phyloP scores from a whole-genome alignment of 177 flowering plant species.

The Vitis hybrid region DNA sequence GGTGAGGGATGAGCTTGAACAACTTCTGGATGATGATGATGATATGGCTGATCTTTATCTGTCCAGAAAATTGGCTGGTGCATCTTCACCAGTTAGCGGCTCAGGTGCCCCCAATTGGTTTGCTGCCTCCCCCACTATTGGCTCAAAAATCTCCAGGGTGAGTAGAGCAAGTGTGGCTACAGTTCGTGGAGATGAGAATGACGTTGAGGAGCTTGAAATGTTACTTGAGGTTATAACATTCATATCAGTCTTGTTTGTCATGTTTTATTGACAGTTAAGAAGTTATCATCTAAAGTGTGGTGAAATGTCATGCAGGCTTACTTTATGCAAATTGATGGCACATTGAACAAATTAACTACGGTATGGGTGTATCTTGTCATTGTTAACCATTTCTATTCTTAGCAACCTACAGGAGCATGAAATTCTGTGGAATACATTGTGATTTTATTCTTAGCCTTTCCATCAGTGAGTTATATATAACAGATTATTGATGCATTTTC shows the following conservation, averaged over 20 bases:
- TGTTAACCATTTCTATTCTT: background rate
- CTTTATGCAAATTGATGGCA: slow-evolving; percentile 97
- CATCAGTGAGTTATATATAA: no score
- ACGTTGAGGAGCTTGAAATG: slow-evolving; percentile 98
- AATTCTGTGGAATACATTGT: no score
- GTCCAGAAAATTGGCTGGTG: slow-evolving; percentile 71
- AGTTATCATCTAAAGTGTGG: background rate
- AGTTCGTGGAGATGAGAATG: slow-evolving; percentile 88
- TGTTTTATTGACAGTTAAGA: background rate
- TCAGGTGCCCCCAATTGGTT: slow-evolving; percentile 76
- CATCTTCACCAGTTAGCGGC: slow-evolving; percentile 79
- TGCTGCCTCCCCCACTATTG: slow-evolving; percentile 80
- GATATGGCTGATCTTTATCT: slow-evolving; percentile 96
- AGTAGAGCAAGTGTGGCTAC: slow-evolving; percentile 83
- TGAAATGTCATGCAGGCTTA: slow-evolving; percentile 69
- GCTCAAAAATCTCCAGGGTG: slow-evolving; percentile 86
- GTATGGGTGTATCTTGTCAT: slow-evolving; percentile 36
- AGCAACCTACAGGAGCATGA: no score
- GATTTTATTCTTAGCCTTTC: no score
- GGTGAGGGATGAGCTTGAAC: slow-evolving; percentile 98
- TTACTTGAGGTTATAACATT: slow-evolving; percentile 68
- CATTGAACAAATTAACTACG: slow-evolving; percentile 85
- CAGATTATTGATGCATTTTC: no score
- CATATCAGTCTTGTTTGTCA: background rate
- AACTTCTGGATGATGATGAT: slow-evolving; percentile 93